Conservation (phyloP, 805 yeast species). For the Pichia phayaonensis region DNA sequence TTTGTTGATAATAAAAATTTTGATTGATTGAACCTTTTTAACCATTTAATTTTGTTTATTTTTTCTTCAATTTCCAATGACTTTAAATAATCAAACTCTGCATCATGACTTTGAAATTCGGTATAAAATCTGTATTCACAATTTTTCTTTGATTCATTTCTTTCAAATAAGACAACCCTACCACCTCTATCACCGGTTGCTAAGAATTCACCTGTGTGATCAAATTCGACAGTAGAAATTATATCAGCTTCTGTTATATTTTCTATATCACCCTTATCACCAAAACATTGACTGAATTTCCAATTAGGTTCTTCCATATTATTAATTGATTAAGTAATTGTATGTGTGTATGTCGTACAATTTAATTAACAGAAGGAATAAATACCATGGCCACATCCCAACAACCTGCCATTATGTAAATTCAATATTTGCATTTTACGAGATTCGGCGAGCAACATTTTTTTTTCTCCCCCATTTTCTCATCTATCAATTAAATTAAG, state of each 20-base stretch:
- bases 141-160: slow-evolving; percentile 65
- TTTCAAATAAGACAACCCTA: slow-evolving; percentile 89
- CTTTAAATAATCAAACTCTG: slow-evolving; percentile 94
- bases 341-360: background rate
- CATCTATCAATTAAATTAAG: background rate
- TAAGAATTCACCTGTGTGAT: slow-evolving; percentile 85
- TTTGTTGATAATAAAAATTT: slow-evolving; percentile 86
- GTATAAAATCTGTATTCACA: slow-evolving; percentile 95
- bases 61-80: slow-evolving; percentile 96
- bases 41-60: slow-evolving; percentile 96
- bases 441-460: background rate
- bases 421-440: background rate
- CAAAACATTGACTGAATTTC: slow-evolving; percentile 97
- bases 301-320: slow-evolving; percentile 35
- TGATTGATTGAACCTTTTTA: slow-evolving; percentile 80
- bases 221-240: slow-evolving; percentile 94
- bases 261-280: slow-evolving; percentile 96
- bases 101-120: slow-evolving; percentile 97
- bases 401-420: background rate
- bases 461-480: background rate
- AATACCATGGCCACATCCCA: background rate
- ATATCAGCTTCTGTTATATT: slow-evolving; percentile 95
- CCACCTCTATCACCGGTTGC: slow-evolving; percentile 99
- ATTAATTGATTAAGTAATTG: background rate
- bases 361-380: background rate